A percentile compares a stretch with the other conserved stretches of the same genome.
Conservation (phyloP, 2,329 filamentous ascomycete species). For the Paracamarosporium sp. region DNA sequence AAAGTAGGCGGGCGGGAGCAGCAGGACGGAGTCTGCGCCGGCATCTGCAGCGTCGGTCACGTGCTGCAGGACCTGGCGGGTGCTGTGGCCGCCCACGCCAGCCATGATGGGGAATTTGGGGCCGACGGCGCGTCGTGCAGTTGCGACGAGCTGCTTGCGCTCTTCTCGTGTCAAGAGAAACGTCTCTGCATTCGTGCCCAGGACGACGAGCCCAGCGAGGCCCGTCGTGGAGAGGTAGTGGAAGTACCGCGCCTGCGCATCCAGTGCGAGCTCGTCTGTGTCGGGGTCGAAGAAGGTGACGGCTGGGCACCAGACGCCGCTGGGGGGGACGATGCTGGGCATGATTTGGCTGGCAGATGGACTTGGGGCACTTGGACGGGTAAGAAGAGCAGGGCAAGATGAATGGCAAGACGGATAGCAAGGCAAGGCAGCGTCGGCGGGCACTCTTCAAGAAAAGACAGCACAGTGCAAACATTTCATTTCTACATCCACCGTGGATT, state of each 20-base stretch:
- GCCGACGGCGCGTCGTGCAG: constrained; percentile 46
- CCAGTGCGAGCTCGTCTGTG: constrained; percentile 46
- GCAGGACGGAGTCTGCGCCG: constrained; percentile 48
- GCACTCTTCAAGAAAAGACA: too few species aligned
- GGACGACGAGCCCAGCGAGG: constrained; percentile 51
- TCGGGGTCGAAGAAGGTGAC: constrained; percentile 51
- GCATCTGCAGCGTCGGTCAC: constrained; percentile 48
- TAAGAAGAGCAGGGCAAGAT: not conserved
- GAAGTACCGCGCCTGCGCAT: constrained; percentile 49
- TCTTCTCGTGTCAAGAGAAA: constrained; percentile 51
- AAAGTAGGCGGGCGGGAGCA: constrained; percentile 52
- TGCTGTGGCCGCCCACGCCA: constrained; percentile 48
- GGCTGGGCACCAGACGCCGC: constrained; percentile 40
- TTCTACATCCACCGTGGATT: not conserved
- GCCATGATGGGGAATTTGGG: constrained; percentile 50
- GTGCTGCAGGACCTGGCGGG: constrained; percentile 49
- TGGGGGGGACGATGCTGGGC: constrained; percentile 20
- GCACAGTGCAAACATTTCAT: not conserved
- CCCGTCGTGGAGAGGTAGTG: constrained; percentile 49
- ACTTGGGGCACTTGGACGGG: not conserved
- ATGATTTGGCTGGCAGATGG: not conserved
- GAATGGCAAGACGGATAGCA: not conserved
- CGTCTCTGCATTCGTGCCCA: constrained; percentile 51
- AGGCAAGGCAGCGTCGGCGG: not conserved
- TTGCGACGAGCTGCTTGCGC: constrained; percentile 44